Conservation (phyloP, 164 flowering plant genomes). For the Liquidambar formosana region DNA sequence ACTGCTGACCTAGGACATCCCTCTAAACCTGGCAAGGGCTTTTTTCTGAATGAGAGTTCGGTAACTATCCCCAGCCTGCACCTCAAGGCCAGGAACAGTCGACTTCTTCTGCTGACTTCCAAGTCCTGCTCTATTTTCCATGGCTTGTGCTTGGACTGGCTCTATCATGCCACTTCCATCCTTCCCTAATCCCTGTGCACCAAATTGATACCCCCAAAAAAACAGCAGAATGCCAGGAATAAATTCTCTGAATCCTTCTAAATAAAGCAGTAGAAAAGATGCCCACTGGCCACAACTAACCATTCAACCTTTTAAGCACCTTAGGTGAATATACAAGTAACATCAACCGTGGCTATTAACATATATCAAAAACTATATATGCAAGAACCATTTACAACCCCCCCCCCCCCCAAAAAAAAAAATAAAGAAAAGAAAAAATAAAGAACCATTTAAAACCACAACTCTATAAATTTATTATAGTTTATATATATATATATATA, state of each 20-base stretch:
- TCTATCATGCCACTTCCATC: conserved; percentile 95
- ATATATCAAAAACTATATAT: neutral
- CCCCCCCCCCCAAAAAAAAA: no score
- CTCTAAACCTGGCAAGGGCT: conserved; percentile 88
- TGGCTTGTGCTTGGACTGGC: conserved; percentile 82
- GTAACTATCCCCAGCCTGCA: conserved; percentile 91
- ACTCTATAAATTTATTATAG: no score
- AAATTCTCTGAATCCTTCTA: conserved; percentile 10
- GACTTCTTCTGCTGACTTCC: conserved; percentile 81
- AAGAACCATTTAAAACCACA: no score
- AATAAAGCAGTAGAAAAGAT: neutral
- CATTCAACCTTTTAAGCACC: neutral
- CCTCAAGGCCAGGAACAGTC: conserved; percentile 73
- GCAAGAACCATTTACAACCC: neutral
- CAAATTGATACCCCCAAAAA: conserved; percentile 5
- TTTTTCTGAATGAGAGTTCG: conserved; percentile 85
- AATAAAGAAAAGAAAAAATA: no score
- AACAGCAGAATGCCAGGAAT: conserved; percentile 7
- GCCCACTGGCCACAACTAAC: neutral
- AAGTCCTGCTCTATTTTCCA: conserved; percentile 81
- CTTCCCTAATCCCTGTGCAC: conserved; percentile 82
- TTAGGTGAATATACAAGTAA: neutral
- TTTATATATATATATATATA: no score
- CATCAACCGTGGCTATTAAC: neutral
- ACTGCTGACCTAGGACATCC: conserved; percentile 52